Evolutionary conservation across 352 stramenopile genomes (phyloP), one percentile per base, ranked within the genome.

Genomic region (Phytophthora sojae): DNA sequence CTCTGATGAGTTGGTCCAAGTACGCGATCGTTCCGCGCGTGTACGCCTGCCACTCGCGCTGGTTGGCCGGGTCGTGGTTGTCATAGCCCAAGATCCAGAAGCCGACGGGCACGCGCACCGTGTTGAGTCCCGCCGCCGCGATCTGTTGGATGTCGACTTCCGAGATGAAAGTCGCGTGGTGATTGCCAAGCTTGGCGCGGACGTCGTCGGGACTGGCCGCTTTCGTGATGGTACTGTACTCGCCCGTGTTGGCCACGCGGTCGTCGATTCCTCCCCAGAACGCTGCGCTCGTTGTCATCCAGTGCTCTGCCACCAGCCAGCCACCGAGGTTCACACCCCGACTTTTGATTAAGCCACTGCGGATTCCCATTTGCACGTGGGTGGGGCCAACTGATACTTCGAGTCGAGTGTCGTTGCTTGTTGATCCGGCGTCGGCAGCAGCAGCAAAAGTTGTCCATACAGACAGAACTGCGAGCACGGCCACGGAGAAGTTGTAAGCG

Each of bases 301-400:
- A 96, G 76, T 92, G 69, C 65, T 96, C 89, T 14, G 79, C 79
- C 26, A 95, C 88, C 23, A 96, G 75, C 89, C 89, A 96, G 0
- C 85, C 79, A n/a, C 89, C 89, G 23, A 96, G 81, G 63, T 96
- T 95, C 14, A 96, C 89, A 19, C 83, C 87, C 37, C 79, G 80
- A 62, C 75, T 85, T 49, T 74, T 75, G n/a, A 83, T 67, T 14
- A 69, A 51, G 14, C 77, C 77, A 21, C 59, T 62, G 53, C 75
- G 77, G 70, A 85, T 82, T n/a, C 56, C 49, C 30, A 8, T 14
- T 67, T 80, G 75, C 6, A 85, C 61, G 60, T 85, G 77, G 15
- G 29, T 44, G 45, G 21, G 60, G 0, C 25, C 39, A 30, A 29
- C 12, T 23, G 61, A 15, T 30, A 19, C 15, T 30, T 75, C 15